Evolutionary conservation across 345 rosid species (phyloP).

Genomic region (Aquilaria sinensis): DNA sequence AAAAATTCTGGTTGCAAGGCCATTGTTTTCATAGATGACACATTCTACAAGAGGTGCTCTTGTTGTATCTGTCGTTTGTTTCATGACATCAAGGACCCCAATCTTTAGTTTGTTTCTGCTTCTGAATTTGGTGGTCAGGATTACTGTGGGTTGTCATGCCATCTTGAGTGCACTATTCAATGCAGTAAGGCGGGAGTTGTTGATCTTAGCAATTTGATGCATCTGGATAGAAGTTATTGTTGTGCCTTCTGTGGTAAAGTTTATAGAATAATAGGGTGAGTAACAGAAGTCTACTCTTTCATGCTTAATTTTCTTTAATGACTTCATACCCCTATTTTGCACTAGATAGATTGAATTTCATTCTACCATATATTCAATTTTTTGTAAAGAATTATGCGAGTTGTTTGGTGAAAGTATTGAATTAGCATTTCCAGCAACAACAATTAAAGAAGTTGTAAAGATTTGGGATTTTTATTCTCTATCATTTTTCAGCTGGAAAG

Average conservation of each 20-base stretch:
- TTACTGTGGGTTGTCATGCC: conserved; percentile 90
- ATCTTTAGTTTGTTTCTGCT: conserved; percentile 68
- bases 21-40: conserved; percentile 46
- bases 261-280: conserved; percentile 85
- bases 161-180: conserved; percentile 86
- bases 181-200: conserved; percentile 76
- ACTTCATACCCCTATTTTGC: conserved; percentile 66
- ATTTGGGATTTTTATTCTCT: too few relatives aligned
- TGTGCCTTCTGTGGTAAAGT: conserved; percentile 98
- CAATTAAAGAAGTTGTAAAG: too few relatives aligned
- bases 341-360: conserved; percentile 1
- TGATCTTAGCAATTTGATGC: conserved; percentile 77
- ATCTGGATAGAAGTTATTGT: conserved; percentile 78
- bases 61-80: conserved; percentile 87
- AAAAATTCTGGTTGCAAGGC: conserved; percentile 70
- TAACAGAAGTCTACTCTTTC: not conserved
- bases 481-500: too few relatives aligned
- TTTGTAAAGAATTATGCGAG: too few relatives aligned
- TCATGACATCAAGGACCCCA: conserved; percentile 86
- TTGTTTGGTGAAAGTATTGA: too few relatives aligned
- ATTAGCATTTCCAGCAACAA: too few relatives aligned
- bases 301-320: conserved; percentile 33
- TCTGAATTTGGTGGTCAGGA: conserved; percentile 51
- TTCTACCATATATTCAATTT: too few relatives aligned
- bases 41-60: conserved; percentile 95